These are phyloP conservation scores for Ophiostoma ulmi DNA, from an alignment of 2,329 filamentous ascomycete genomes.

Conservation along the genomic window DNA sequence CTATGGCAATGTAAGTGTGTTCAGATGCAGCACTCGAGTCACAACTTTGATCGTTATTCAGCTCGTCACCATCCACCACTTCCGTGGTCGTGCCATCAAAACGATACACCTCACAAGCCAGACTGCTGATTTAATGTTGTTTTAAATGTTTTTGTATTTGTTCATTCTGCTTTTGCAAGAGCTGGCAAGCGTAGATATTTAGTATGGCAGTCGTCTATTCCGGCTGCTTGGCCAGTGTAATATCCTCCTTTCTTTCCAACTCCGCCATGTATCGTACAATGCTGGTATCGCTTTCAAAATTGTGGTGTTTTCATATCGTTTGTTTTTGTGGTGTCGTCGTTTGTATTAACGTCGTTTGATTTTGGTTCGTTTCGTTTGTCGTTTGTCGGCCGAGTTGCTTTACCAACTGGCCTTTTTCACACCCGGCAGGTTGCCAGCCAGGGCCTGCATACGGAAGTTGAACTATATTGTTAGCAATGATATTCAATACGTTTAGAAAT, in stretches of 20 bases:
- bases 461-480: constrained; percentile 53
- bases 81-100: not conserved
- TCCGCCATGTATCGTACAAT: constrained; percentile 12
- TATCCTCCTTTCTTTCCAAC: not conserved
- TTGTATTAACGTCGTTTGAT: not conserved
- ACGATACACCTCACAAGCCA: not conserved
- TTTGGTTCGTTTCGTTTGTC: not conserved
- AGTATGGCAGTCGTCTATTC: not conserved
- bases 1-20: not conserved
- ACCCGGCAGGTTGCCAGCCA: constrained; percentile 79
- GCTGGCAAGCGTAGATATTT: not conserved
- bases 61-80: not conserved
- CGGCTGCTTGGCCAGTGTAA: not conserved
- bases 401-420: constrained; percentile 98
- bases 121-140: not conserved
- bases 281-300: constrained; percentile 8
- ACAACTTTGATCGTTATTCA: not conserved
- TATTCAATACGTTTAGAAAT: not conserved
- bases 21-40: not conserved
- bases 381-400: not conserved
- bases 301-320: not conserved
- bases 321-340: not conserved
- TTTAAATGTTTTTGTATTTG: constrained; percentile 7
- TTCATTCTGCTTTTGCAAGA: not conserved
- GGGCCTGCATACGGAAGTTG: constrained; percentile 85